Evolutionary conservation across 2,329 filamentous ascomycete species (phyloP).

Genomic region (Aspergillus persii): DNA sequence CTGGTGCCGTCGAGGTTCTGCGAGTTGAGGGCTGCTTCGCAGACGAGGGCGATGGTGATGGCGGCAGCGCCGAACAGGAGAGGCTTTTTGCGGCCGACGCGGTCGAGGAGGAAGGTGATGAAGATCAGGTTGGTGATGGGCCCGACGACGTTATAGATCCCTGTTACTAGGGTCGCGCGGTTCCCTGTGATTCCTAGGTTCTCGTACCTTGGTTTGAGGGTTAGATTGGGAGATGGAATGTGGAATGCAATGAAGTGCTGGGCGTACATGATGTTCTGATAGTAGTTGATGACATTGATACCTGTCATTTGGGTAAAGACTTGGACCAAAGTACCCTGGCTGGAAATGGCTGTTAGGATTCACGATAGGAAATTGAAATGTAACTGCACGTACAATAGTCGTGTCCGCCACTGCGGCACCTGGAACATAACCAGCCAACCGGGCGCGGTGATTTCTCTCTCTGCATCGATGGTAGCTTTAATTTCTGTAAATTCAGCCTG

Average conservation of each 20-base stretch:
- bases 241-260: constrained; percentile 1
- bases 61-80: constrained; percentile 54
- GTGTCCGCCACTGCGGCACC: constrained; percentile 55
- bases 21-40: constrained; percentile 59
- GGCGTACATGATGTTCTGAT: constrained; percentile 42
- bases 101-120: constrained; percentile 57
- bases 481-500: constrained; percentile 34
- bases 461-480: constrained; percentile 55
- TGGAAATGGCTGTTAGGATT: not conserved
- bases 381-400: constrained; percentile 46
- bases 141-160: constrained; percentile 61
- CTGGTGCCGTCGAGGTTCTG: constrained; percentile 44
- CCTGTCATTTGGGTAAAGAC: constrained; percentile 60
- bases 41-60: constrained; percentile 58
- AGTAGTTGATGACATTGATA: constrained; percentile 44
- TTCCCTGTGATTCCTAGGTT: constrained; percentile 55
- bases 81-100: constrained; percentile 52
- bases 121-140: constrained; percentile 45
- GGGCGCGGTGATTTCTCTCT: constrained; percentile 52
- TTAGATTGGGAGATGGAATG: not conserved
- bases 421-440: constrained; percentile 40
- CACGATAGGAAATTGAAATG: not conserved
- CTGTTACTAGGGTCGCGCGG: constrained; percentile 54
- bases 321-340: constrained; percentile 60
- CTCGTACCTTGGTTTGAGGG: not conserved